Evolutionary conservation across 805 yeast species (phyloP).

Genomic region (Ogataea nakhonphanomensis): DNA sequence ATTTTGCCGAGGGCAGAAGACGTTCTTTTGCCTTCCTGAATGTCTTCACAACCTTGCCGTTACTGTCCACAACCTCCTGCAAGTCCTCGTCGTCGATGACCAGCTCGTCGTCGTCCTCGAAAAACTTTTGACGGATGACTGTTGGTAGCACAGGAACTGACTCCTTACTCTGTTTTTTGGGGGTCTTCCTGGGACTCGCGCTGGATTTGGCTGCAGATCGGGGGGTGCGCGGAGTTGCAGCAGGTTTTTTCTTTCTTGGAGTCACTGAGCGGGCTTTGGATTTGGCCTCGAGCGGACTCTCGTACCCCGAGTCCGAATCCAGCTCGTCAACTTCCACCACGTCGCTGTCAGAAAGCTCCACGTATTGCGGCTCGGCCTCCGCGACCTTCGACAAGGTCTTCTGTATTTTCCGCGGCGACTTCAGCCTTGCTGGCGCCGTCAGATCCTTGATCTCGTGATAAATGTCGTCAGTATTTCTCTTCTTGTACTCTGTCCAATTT

Average conservation of each 20-base stretch:
- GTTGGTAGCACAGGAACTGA: constrained; percentile 12
- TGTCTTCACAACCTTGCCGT: constrained; percentile 19
- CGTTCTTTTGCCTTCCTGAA: constrained; percentile 39
- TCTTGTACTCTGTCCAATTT: constrained; percentile 37
- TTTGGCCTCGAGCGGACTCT: not conserved
- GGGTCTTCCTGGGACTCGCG: constrained; percentile 4
- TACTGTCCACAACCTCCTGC: constrained; percentile 9
- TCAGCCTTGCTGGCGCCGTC: constrained; percentile 28
- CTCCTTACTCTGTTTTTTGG: not conserved
- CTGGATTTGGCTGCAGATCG: constrained; percentile 4
- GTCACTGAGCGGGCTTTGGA: not conserved
- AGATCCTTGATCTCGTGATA: constrained; percentile 29
- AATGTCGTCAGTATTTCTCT: constrained; percentile 31
- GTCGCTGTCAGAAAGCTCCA: not conserved
- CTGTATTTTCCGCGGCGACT: constrained; percentile 6
- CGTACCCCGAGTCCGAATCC: not conserved
- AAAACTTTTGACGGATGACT: constrained; percentile 15
- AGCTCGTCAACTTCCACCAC: constrained; percentile 2
- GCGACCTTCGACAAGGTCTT: not conserved
- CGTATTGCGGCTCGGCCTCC: not conserved
- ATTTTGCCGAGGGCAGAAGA: constrained; percentile 37
- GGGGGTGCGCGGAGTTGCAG: not conserved
- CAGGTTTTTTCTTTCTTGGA: not conserved
- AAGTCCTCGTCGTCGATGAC: constrained; percentile 20
- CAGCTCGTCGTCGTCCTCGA: constrained; percentile 19